Percentiles rank a stretch among this genome's conserved stretches.
Evolutionary conservation across 2,329 filamentous ascomycete genomes (phyloP).

Genomic region (Sclerotinia trifoliorum): DNA sequence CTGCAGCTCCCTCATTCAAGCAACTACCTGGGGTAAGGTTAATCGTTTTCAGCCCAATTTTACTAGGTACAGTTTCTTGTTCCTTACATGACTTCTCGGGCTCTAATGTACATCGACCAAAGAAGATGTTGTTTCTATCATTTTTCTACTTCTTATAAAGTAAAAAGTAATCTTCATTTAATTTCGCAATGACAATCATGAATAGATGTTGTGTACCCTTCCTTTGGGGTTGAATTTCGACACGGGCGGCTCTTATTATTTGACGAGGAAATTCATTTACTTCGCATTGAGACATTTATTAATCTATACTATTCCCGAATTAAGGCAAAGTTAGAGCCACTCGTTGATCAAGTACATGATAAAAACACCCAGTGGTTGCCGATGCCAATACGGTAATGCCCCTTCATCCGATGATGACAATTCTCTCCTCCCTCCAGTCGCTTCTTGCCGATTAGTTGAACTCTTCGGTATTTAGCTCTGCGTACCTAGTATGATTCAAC

Average conservation of each 20-base stretch:
- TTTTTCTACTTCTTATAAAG: background rate
- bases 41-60: conserved; percentile 4
- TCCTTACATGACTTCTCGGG: background rate
- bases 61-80: background rate
- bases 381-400: background rate
- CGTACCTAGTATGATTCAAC: background rate
- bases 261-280: background rate
- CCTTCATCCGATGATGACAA: background rate
- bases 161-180: background rate
- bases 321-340: background rate
- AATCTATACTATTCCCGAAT: background rate
- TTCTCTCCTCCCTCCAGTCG: background rate
- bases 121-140: background rate
- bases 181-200: background rate
- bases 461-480: too few relatives aligned
- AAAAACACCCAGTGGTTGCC: background rate
- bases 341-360: background rate
- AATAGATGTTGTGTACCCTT: background rate
- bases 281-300: background rate
- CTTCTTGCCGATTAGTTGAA: background rate
- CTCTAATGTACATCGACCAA: too few relatives aligned
- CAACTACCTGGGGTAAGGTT: background rate
- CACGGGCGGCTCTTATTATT: background rate
- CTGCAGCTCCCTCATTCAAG: background rate
- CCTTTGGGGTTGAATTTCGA: background rate